Conservation (phyloP, 2,329 filamentous ascomycete species). For the Aspergillus caelatus region DNA sequence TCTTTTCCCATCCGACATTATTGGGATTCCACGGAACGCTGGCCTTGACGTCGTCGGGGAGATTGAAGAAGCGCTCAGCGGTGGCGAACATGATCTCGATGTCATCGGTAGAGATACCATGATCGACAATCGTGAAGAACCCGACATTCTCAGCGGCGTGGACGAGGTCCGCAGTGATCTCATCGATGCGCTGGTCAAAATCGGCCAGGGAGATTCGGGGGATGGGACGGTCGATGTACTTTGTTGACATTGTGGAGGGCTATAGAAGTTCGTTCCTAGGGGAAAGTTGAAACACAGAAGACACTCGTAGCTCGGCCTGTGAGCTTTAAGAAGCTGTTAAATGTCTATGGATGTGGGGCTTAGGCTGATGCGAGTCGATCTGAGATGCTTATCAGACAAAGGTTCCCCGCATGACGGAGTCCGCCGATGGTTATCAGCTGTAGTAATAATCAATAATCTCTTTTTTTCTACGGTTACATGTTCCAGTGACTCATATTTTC, state of each 20-base stretch:
- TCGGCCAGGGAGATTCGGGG: slow-evolving; percentile 58
- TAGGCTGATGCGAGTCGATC: not conserved
- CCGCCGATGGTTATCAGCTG: not conserved
- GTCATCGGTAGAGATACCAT: slow-evolving; percentile 54
- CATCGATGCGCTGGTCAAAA: slow-evolving; percentile 56
- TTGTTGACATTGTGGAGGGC: slow-evolving; percentile 25
- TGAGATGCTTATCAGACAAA: not conserved
- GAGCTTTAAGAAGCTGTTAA: not conserved
- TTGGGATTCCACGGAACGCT: slow-evolving; percentile 57
- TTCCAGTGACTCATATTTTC: not conserved
- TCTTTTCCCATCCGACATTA: slow-evolving; percentile 66
- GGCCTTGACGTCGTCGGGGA: slow-evolving; percentile 56
- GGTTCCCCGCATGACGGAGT: not conserved
- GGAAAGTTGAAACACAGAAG: not conserved
- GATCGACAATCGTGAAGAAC: slow-evolving; percentile 62
- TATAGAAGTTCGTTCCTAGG: too few species aligned
- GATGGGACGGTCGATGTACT: slow-evolving; percentile 49
- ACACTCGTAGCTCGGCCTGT: not conserved
- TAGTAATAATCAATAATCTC: not conserved
- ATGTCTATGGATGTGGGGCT: not conserved
- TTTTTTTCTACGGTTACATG: not conserved
- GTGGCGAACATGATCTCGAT: slow-evolving; percentile 57
- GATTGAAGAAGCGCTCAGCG: slow-evolving; percentile 58
- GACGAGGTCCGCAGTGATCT: slow-evolving; percentile 57
- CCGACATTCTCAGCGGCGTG: slow-evolving; percentile 60